Evolutionary conservation across 768 basidiomycete species (phyloP), one percentile per base, ranked within the genome.

Genomic region (Amyloporia xantha): DNA sequence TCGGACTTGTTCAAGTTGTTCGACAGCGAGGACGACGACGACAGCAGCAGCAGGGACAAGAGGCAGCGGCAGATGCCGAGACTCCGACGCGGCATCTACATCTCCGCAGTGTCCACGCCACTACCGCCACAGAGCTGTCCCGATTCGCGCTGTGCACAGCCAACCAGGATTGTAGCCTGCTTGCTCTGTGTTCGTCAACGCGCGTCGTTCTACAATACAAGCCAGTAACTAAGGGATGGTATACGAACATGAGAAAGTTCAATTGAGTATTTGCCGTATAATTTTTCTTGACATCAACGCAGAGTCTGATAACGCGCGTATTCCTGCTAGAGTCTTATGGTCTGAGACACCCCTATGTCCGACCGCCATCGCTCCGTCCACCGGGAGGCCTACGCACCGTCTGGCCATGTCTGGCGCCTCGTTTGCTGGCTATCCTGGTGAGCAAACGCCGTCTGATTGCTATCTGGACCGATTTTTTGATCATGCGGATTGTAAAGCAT

Each of bases 401-500:
- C 30, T 33, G 15, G 9, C 15, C 30, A 7, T 7, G 30, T 33
- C 30, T 33, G 9, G 12, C 17, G 38, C 38, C 6, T 7, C 19
- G 20, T 39, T 21, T 39, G 9, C 38, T 39, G 20, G 9, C 38
- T 6, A 10, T 21, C 17, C 38, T 21, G 38, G 38, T 39, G 38
- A 39, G 38, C 17, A 7, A 6, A 19, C 17, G 15, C 12, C 15
- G 9, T 21, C 9, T 36, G 7, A 30, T 45, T 28, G 5, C 7
- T 23, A 5, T 33, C 11, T 11, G 23, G 30, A 30, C 27, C 30
- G 11, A 19, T 17, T 33, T 45, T 28, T 36, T 45, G 44, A 45
- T 45, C 44, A 45, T 45, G 44, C 44, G 30, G 44, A 36, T 17
- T 45, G 6, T n/a, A n/a, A 33, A 45, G 33, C 30, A 5, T 4